These are phyloP conservation scores for Tremellales sp. DNA, from an alignment of 1,284 basidiomycete species.

Conservation along the genomic window DNA sequence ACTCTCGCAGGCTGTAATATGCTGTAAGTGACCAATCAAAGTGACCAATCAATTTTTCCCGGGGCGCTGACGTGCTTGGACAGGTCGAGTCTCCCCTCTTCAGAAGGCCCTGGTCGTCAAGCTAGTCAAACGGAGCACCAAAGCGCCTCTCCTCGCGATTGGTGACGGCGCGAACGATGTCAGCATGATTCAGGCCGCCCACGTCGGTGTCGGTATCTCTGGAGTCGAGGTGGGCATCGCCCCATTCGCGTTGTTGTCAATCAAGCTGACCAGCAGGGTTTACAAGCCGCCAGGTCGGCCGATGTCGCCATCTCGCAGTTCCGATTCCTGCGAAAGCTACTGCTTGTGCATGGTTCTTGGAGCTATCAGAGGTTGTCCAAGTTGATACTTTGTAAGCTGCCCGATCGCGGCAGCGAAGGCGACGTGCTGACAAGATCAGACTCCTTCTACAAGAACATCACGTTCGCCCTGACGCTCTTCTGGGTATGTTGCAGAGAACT, in stretches of 20 bases:
- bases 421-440: constrained; percentile 52
- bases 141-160: constrained; percentile 87
- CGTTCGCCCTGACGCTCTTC: constrained; percentile 95
- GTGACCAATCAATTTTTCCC: constrained; percentile 4
- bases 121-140: constrained; percentile 94
- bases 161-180: constrained; percentile 62
- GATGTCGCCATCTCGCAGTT: constrained; percentile 99
- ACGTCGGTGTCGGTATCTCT: constrained; percentile 88
- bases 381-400: constrained; percentile 77
- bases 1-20: constrained; percentile 82
- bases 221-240: constrained; percentile 75
- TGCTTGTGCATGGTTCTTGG: constrained; percentile 98
- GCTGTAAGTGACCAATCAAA: constrained; percentile 60
- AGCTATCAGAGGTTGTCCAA: constrained; percentile 94
- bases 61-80: constrained; percentile 1
- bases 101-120: constrained; percentile 99
- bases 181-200: constrained; percentile 60
- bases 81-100: constrained; percentile 92
- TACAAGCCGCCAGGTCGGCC: constrained; percentile 94
- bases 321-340: constrained; percentile 88
- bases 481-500: constrained; percentile 61
- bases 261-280: too few species aligned
- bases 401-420: too few species aligned
- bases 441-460: constrained; percentile 96
- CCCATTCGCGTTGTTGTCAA: background rate